Evolutionary conservation across 495 filamentous ascomycete genomes (phyloP), one percentile per base, ranked within the genome.

Genomic region (Xylaria acuta): DNA sequence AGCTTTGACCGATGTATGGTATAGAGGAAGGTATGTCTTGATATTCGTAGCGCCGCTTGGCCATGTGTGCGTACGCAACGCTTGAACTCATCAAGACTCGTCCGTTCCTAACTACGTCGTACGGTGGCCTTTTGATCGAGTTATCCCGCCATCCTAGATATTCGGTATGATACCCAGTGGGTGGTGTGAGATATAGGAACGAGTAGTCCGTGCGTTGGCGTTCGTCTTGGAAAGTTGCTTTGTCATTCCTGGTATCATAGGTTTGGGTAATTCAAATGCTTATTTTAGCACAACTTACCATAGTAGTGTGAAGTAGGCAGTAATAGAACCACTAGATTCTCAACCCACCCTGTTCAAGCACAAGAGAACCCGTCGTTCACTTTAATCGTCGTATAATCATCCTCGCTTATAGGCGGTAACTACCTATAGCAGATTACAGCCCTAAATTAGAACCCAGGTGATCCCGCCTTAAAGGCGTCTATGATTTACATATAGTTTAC

Each of bases 401-500:
- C 27, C 25, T 32, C 27, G 51, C 9, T 56, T 32, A 56, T 32
- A 56, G 53, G 14, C 53, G 53, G 14, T 56, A 32, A 56, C 27
- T 56, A 6, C 27, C 53, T 25, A 30, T 32, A 14, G 14, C 18
- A 56, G 14, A 56, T 56, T 7, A 5, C 14, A 9, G 27, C 32
- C 53, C 53, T 7, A n/a, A 30, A 4, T 30, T 56, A 14, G 14
- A 32, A 56, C 27, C 58, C 22, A 22, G 34, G 38, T 16, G 34
- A 38, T 60, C 58, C 20, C 16, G 58, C 34, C 34, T 16, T 16
- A 4, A 8, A 60, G 60, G 38, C 18, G 22, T 63, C 60, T 41
- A 63, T 16, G 60, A 18, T 40, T 25, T 63, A 63, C 60, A 63
- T 22, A 60, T 63, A 27, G 22, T 63, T 36, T 63, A 63, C 36